These are phyloP conservation scores for Coemansia sp. DNA, from an alignment of 192 early-diverging fungal genomes.

Conservation along the genomic window DNA sequence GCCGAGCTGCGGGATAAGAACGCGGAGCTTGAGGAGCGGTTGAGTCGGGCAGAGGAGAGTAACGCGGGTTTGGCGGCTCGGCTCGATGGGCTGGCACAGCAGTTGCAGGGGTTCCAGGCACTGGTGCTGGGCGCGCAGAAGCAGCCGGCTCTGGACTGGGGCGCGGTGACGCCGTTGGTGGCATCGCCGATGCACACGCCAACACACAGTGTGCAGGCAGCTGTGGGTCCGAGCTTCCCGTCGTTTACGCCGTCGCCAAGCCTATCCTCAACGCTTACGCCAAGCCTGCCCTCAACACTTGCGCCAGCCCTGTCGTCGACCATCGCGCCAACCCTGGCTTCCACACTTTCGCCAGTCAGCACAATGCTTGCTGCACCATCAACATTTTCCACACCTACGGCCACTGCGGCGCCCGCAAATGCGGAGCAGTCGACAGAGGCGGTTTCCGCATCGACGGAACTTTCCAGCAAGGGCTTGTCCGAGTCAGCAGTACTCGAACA, in stretches of 20 bases:
- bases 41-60: conserved; percentile 36
- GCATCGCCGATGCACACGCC: conserved; percentile 24
- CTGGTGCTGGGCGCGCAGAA: conserved; percentile 35
- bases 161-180: conserved; percentile 30
- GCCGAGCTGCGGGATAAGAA: conserved; percentile 55
- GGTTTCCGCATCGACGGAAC: conserved; percentile 35
- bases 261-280: neutral
- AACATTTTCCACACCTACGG: conserved; percentile 4
- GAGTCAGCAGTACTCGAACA: conserved; percentile 59
- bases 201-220: conserved; percentile 8
- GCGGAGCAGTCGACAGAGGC: conserved; percentile 24
- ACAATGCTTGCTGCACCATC: neutral
- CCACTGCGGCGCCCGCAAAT: conserved; percentile 12
- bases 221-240: conserved; percentile 16
- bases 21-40: conserved; percentile 44
- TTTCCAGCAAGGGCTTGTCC: conserved; percentile 57
- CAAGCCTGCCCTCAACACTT: conserved; percentile 3
- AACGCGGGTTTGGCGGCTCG: conserved; percentile 33
- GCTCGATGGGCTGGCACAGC: conserved; percentile 43
- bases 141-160: conserved; percentile 32
- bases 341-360: conserved; percentile 3
- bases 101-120: conserved; percentile 45
- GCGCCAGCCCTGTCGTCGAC: conserved; percentile 3
- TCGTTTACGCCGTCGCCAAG: conserved; percentile 20
- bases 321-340: neutral